Percentiles rank a stretch among this genome's conserved stretches.
Evolutionary conservation across 2,329 filamentous ascomycete genomes (phyloP).

Genomic region (Cercospora sp.): DNA sequence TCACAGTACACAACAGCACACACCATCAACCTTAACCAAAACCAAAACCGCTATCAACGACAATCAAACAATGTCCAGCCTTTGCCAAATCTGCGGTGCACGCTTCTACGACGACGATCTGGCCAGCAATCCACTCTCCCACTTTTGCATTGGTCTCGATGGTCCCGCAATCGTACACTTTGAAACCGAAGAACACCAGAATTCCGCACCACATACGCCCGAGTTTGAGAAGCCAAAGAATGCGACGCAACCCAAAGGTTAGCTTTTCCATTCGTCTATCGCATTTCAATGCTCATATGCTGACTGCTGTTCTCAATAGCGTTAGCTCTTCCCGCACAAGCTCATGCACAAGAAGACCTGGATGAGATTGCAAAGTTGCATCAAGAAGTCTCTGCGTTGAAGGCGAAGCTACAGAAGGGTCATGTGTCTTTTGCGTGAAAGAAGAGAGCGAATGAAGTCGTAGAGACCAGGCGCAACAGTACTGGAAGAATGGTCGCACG

Average conservation of each 20-base stretch:
- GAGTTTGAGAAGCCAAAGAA: constrained; percentile 12
- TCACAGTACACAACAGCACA: background rate
- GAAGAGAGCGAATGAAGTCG: background rate
- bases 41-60: background rate
- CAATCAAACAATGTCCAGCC: constrained; percentile 13
- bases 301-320: background rate
- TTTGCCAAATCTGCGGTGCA: constrained; percentile 17
- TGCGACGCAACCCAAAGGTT: background rate
- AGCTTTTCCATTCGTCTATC: background rate
- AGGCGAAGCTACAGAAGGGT: background rate
- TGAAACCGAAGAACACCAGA: background rate
- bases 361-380: constrained; percentile 10
- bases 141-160: constrained; percentile 19
- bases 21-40: background rate
- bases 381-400: constrained; percentile 4
- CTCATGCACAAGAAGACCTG: constrained; percentile 9
- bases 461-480: background rate
- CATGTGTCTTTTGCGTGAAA: background rate
- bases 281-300: background rate
- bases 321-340: background rate
- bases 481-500: background rate
- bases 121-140: constrained; percentile 7
- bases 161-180: constrained; percentile 14
- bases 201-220: constrained; percentile 12
- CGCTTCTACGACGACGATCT: constrained; percentile 14